Evolutionary conservation across 352 stramenopile genomes (phyloP).

Genomic region (Hyaloperonospora arabidopsidis): DNA sequence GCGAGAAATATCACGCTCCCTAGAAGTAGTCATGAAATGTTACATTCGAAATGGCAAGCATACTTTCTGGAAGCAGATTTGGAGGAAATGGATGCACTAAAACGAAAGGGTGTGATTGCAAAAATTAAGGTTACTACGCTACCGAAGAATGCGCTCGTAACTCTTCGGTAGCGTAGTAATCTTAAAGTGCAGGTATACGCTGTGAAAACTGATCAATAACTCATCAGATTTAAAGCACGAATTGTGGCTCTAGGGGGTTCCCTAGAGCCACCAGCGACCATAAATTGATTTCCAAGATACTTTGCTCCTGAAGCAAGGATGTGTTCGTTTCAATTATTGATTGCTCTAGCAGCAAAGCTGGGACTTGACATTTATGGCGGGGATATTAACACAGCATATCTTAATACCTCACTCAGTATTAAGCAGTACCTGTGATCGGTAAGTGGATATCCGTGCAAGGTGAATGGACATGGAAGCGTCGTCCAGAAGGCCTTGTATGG

Average conservation of each 20-base stretch:
- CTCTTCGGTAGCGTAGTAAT: too few species aligned
- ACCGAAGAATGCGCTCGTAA: constrained; percentile 1
- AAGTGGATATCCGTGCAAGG: constrained; percentile 2
- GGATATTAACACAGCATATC: not conserved
- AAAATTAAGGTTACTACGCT: constrained; percentile 3
- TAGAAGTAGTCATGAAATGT: too few species aligned
- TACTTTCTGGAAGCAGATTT: constrained; percentile 8
- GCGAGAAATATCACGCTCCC: too few species aligned
- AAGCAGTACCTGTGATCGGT: not conserved
- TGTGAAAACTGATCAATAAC: constrained; percentile 1
- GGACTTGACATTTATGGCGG: not conserved
- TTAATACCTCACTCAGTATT: not conserved
- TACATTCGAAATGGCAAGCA: constrained; percentile 1
- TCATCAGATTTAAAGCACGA: constrained; percentile 1
- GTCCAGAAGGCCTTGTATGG: not conserved
- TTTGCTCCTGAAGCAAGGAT: not conserved
- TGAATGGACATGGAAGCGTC: not conserved
- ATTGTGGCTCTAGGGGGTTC: not conserved
- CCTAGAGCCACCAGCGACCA: not conserved
- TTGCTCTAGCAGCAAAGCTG: not conserved
- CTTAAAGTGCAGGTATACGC: not conserved
- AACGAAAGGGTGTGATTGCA: constrained; percentile 3
- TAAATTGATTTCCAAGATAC: not conserved
- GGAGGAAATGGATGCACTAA: constrained; percentile 5
- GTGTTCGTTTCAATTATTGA: not conserved